Evolutionary conservation across 441 rosid species (phyloP).

Genomic region (Eutrema salsugineum): DNA sequence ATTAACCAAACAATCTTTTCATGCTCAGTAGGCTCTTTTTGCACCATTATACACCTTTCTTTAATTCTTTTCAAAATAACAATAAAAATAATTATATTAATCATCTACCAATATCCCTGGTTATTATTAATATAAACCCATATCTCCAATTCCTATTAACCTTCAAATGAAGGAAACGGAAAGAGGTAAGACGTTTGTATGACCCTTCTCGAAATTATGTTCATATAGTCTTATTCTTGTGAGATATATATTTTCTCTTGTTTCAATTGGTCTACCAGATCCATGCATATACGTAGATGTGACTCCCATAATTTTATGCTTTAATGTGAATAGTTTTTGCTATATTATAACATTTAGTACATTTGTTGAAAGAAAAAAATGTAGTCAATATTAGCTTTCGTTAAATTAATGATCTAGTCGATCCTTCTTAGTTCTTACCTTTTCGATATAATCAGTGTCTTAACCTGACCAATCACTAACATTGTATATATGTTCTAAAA

Average conservation of each 20-base stretch:
- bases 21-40: slow-evolving; percentile 21
- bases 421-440: background rate
- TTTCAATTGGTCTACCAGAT: background rate
- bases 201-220: background rate
- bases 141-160: background rate
- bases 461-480: background rate
- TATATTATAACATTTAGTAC: background rate
- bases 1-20: slow-evolving; percentile 32
- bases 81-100: too few species aligned
- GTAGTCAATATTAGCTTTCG: background rate
- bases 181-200: slow-evolving; percentile 24
- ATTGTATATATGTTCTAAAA: background rate
- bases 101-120: background rate
- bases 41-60: background rate
- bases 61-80: too few species aligned
- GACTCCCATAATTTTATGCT: background rate
- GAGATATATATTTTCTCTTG: background rate
- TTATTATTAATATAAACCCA: slow-evolving; percentile 13
- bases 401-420: background rate
- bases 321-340: background rate
- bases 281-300: background rate
- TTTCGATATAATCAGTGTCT: background rate
- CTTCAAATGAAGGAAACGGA: slow-evolving; percentile 13
- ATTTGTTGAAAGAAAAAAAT: too few species aligned
- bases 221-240: slow-evolving; percentile 11